Base-by-base conservation (phyloP, 768 basidiomycete genomes). In the Boletus patriciae region DNA sequence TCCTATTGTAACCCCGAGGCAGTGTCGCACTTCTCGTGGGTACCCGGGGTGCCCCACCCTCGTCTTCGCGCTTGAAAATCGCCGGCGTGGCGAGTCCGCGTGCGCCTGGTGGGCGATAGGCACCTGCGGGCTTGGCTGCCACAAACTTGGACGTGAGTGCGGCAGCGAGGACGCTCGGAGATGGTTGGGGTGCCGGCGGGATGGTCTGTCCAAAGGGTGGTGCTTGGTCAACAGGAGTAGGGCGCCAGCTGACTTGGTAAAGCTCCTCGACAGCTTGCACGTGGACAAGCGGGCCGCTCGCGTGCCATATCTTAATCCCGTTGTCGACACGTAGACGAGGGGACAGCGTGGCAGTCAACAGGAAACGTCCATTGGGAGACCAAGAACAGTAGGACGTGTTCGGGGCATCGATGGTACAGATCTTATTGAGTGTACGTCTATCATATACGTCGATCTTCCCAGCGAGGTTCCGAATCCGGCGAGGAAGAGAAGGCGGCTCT, bases 391-490 rank as follows among this genome's bases (percentile, higher is more conserved):
- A 80, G 0, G 92, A 94, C 0, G 96, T 93, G 70, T 98, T 98
- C 1, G 94, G 88, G 0, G 95, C 96, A 55, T 93, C 90, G 64
- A 93, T 90, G 37, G 74, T 76, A 41, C 86, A 84, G 52, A 89
- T 82, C 70, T 94, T 95, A 59, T 78, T 83, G 34, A 97, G 80
- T 19, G 87, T 85, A 51, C 92, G 88, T 19, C 95, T 86, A 73
- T 98, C 97, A 74, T 88, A 88, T 62, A 99, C 77, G 66, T 97
- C 92, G 58, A 95, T 86, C 92, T n/a, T n/a, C n/a, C n/a, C n/a
- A n/a, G n/a, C n/a, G 45, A 99, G 80, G 70, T 98, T 99, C 97
- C 96, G 72, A 98, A 99, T 7, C 97, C 97, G 2, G 93, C 97
- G 33, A 96, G 79, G 44, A 91, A 84, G 56, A 99, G 71, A 18